Percentiles rank a stretch among this genome's conserved stretches.
phyloP scores from a whole-genome alignment of 352 stramenopile genomes.

The Phytophthora pinifolia region DNA sequence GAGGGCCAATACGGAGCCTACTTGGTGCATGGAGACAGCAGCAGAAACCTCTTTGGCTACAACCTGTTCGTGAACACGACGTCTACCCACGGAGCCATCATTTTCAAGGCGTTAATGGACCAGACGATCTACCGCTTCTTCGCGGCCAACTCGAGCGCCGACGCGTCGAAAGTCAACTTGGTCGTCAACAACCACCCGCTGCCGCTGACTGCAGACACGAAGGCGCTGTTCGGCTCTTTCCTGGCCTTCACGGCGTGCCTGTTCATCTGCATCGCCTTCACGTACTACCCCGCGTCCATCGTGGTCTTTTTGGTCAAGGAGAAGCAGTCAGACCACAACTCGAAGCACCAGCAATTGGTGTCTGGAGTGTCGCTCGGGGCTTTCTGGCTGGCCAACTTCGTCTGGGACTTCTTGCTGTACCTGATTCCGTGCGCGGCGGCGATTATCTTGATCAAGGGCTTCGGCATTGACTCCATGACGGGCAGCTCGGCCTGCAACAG shows the following conservation, averaged over 20 bases:
- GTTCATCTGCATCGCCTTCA: slow-evolving; percentile 91
- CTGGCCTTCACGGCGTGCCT: slow-evolving; percentile 74
- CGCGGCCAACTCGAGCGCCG: slow-evolving; percentile 26
- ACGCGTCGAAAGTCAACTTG: slow-evolving; percentile 30
- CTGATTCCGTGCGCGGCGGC: slow-evolving; percentile 60
- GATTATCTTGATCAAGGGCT: slow-evolving; percentile 50
- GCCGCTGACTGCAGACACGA: slow-evolving; percentile 44
- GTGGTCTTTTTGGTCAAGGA: slow-evolving; percentile 97
- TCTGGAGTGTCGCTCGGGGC: slow-evolving; percentile 91
- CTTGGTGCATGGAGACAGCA: slow-evolving; percentile 44
- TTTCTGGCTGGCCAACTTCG: slow-evolving; percentile 97
- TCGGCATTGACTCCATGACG: slow-evolving; percentile 49
- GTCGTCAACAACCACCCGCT: slow-evolving; percentile 57
- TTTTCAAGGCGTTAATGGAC: slow-evolving; percentile 70
- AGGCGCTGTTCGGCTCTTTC: slow-evolving; percentile 51
- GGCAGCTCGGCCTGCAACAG: slow-evolving; percentile 45
- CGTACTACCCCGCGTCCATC: slow-evolving; percentile 91
- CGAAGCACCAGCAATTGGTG: slow-evolving; percentile 97
- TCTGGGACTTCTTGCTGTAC: slow-evolving; percentile 94
- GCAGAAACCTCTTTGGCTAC: slow-evolving; percentile 56
- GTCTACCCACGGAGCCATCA: slow-evolving; percentile 44
- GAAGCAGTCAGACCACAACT: slow-evolving; percentile 87
- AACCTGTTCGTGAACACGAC: slow-evolving; percentile 72
- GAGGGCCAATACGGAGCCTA: slow-evolving; percentile 53
- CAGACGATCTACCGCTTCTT: slow-evolving; percentile 64